Conservation (phyloP, 2,329 filamentous ascomycete genomes). For the Cucurbitaria berberidis region DNA sequence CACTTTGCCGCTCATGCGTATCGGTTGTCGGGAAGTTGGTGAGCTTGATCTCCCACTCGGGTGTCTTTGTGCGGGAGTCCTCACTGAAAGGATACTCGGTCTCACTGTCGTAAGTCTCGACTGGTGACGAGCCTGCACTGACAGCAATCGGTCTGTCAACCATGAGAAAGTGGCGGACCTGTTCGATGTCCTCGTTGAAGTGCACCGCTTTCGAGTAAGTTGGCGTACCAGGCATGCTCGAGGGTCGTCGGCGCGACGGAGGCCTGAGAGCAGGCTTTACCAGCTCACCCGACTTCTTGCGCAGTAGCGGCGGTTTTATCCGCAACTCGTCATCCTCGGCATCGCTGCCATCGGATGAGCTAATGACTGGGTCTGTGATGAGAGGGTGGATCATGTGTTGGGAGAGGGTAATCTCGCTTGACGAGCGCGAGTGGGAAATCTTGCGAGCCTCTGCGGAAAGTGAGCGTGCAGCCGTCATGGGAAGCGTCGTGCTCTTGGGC, state of each 20-base stretch:
- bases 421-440: slow-evolving; percentile 66
- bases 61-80: slow-evolving; percentile 52
- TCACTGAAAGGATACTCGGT: slow-evolving; percentile 84
- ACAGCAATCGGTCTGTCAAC: slow-evolving; percentile 95
- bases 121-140: slow-evolving; percentile 90
- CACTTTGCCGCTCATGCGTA: slow-evolving; percentile 64
- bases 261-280: slow-evolving; percentile 89
- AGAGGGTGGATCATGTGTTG: slow-evolving; percentile 50
- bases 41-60: slow-evolving; percentile 87
- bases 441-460: slow-evolving; percentile 64
- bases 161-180: slow-evolving; percentile 93
- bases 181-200: slow-evolving; percentile 95
- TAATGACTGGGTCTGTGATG: slow-evolving; percentile 53
- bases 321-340: slow-evolving; percentile 63
- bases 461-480: slow-evolving; percentile 32
- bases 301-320: slow-evolving; percentile 86
- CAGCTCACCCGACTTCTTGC: slow-evolving; percentile 97
- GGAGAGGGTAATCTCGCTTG: slow-evolving; percentile 62
- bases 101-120: slow-evolving; percentile 86
- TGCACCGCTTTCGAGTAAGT: slow-evolving; percentile 98
- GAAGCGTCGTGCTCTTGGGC: slow-evolving; percentile 23
- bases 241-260: slow-evolving; percentile 79
- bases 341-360: slow-evolving; percentile 59
- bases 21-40: slow-evolving; percentile 78
- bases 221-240: slow-evolving; percentile 96